These are phyloP conservation scores for Brassica hybrid DNA, from an alignment of 441 rosid species.

Conservation along the genomic window DNA sequence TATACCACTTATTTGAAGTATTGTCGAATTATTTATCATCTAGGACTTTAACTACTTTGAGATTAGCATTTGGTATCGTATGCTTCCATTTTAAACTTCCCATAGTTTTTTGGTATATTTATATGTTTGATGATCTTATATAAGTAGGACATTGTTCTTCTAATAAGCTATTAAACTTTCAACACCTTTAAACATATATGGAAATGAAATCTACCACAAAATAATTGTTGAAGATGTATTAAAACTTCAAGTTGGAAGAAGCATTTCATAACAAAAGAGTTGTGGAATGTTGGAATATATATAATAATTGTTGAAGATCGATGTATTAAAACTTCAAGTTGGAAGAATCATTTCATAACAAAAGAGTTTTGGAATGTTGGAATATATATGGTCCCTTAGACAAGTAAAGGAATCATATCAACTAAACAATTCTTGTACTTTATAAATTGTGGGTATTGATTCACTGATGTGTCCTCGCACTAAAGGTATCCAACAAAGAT, in stretches of 20 bases:
- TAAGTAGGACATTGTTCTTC: not conserved
- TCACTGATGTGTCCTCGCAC: not conserved
- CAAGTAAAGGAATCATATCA: not conserved
- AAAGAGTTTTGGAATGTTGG: not conserved
- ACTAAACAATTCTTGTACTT: not conserved
- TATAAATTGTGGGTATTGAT: not conserved
- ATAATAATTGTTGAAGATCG: not conserved
- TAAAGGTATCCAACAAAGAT: not conserved
- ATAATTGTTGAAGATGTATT: not conserved
- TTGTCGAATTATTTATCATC: not conserved
- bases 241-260: not conserved
- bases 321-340: not conserved
- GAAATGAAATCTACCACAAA: not conserved
- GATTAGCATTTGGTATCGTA: not conserved
- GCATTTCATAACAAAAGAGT: not conserved
- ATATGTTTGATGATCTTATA: not conserved
- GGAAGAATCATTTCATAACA: no score
- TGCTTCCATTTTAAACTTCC: no score
- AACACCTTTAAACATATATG: not conserved
- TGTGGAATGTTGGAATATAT: not conserved
- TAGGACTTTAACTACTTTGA: not conserved
- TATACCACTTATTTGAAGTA: not conserved
- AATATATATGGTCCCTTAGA: not conserved
- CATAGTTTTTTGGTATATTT: no score
- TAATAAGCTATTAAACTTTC: not conserved